Base-by-base conservation (phyloP, 1,284 basidiomycete species). In the Xerocomus alliaceus region DNA sequence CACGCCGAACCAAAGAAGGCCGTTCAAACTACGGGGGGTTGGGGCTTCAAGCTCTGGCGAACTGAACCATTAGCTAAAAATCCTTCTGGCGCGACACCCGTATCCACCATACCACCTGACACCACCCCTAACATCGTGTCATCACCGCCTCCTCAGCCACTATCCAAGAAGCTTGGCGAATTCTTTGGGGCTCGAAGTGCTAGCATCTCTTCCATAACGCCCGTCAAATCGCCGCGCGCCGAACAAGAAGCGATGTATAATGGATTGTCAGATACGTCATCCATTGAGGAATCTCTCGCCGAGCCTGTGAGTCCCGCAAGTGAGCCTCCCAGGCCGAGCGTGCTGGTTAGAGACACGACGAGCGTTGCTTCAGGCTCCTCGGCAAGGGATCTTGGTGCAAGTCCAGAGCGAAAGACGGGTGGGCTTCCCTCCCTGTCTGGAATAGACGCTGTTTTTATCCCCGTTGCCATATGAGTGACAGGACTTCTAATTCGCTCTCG, bases 21-120 rank as follows among this genome's bases (percentile, higher is more conserved):
- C 37, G 32, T 44, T 18, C 69, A 60, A 51, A 70, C 63, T 31
- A 34, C 69, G 39, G 69, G 70, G 31, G 78, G 81, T 34, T 87
- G 86, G 86, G 83, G 83, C 8, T 87, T 87, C 71, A 90, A 87
- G 71, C 77, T 92, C 51, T 92, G 89, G 89, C 84, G 81, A 68
- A 77, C 73, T 9, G 79, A 81, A 45, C 65, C 77, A 41, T 58
- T 73, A 67, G 57, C 70, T 58, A 74, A 75, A 52, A 67, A 45
- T 28, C 58, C 74, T 13, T 51, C 61, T 1, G 62, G 68, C 42
- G 53, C 67, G 13, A 65, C 73, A 29, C 60, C 75, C 3, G 67
- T 77, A 48, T 65, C 77, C 12, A 66, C 75, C 22, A 75, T 81
- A 13, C 79, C 80, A 20, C 61, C 68, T 46, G 50, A 69, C 10